These are phyloP conservation scores for Cavenderia fasciculata DNA, from an alignment of 78 protist genomes.

Conservation along the genomic window DNA sequence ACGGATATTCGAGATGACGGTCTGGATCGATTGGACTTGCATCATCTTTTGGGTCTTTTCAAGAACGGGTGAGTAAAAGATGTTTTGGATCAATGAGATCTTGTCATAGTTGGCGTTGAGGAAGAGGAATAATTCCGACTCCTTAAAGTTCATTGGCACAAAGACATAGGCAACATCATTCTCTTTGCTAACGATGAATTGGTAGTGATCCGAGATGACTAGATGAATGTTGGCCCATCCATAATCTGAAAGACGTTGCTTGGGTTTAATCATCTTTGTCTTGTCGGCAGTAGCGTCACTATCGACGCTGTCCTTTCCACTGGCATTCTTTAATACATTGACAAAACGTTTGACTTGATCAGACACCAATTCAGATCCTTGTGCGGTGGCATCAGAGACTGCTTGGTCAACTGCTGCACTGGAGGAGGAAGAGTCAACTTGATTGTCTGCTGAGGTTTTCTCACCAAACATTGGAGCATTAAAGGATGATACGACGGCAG, in stretches of 20 bases:
- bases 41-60: conserved; percentile 1
- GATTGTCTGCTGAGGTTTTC: no score
- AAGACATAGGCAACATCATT: conserved; percentile 24
- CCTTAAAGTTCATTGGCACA: conserved; percentile 50
- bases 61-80: not conserved
- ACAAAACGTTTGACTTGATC: no score
- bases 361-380: no score
- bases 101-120: conserved; percentile 36
- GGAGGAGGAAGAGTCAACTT: no score
- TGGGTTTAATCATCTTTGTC: not conserved
- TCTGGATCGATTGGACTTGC: not conserved
- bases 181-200: conserved; percentile 40
- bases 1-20: not conserved
- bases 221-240: conserved; percentile 36
- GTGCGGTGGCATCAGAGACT: no score
- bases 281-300: not conserved
- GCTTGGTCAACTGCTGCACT: no score
- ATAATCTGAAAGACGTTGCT: conserved; percentile 39
- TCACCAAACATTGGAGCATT: no score
- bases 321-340: not conserved
- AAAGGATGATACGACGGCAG: no score
- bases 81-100: conserved; percentile 1
- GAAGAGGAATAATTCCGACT: conserved; percentile 39
- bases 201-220: conserved; percentile 59
- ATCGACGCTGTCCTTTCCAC: no score